Base-by-base conservation (phyloP, 768 basidiomycete genomes). In the Butyriboletus loyo region DNA sequence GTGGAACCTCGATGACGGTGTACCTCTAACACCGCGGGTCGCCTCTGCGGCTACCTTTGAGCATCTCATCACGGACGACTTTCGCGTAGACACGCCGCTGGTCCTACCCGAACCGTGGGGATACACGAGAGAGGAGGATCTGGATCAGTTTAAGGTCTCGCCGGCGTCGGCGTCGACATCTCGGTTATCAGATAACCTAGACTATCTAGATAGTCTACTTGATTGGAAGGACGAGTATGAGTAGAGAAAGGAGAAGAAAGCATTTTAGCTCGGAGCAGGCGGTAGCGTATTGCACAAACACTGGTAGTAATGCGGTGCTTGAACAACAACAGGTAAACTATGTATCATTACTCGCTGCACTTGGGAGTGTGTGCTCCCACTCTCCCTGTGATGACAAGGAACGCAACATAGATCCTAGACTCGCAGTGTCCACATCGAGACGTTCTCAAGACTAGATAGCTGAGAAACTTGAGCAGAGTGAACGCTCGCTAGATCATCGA, bases 1-100 rank as follows among this genome's bases (percentile, higher is more conserved):
- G n/a, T 65, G 64, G 64, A 56, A 66, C 49, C 56, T 65, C 25
- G 64, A 66, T 13, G 38, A 24, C 11, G 64, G 61, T 8, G 47
- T 51, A 8, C 61, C 61, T 0, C 61, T 65, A 15, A 64, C 64
- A 3, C 58, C 64, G 14, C 58, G 61, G 7, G 56, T 53, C 11
- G 61, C 58, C 2, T 47, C 55, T 0, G 64, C 61, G 1, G 54
- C 64, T 2, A 60, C 52, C 0, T 66, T 65, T 45, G 64, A 65
- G n/a, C 54, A 66, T 34, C 50, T 66, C 11, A 50, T 66, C 31
- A 65, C 58, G 5, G 52, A 64, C n/a, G 13, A 22, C 5, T 64
- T 66, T 22, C 61, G 61, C 6, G 43, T 19, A 28, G 61, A 65
- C 17, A 13, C 61, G 2, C 59, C 54, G 22, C 4, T 15, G 3